Evolutionary conservation across 371 early-diverging fungal genomes (phyloP), one percentile per base, ranked within the genome.

Genomic region (Mortierella sp.): DNA sequence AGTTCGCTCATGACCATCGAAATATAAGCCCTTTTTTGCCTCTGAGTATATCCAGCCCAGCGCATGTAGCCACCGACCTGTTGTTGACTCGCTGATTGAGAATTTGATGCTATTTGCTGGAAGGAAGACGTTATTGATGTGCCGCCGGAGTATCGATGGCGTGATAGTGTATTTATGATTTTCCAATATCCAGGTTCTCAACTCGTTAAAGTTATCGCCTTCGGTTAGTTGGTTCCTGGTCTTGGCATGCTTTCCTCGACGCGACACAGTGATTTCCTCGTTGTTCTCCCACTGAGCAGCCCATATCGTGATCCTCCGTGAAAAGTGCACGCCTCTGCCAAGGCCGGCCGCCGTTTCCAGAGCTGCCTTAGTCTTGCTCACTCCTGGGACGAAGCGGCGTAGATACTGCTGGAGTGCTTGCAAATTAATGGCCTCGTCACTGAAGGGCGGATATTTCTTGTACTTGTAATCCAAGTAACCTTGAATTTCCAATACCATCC

Each of bases 141-240:
- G 37, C 26, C 37, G 60, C 60, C 22, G 40, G 40, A 59, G 60
- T 59, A 59, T 59, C 60, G 22, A 59, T n/a, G 60, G 60, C 10
- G 15, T 59, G 34, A 59, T 59, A 37, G 60, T 59, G 60, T 59
- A 59, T 59, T 59, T 59, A 37, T 59, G 37, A 37, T 59, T 32
- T 34, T 59, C 60, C 60, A 59, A 59, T 31, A 59, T 59, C 60
- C 60, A 59, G n/a, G 60, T 37, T 59, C 60, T 37, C 37, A 59
- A 8, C 10, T 7, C 10, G 37, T 37, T 7, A 10, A 37, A n/a
- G n/a, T n/a, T n/a, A n/a, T n/a, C n/a, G n/a, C n/a, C n/a, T n/a
- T n/a, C n/a, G n/a, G n/a, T n/a, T n/a, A n/a, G n/a, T n/a, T n/a
- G n/a, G n/a, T n/a, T n/a, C n/a, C n/a, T n/a, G n/a, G n/a, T n/a